A percentile compares a stretch with the other conserved stretches of the same genome.
These are phyloP conservation scores for Luvunga scandens DNA, from an alignment of 345 rosid genomes.

Conservation along the genomic window DNA sequence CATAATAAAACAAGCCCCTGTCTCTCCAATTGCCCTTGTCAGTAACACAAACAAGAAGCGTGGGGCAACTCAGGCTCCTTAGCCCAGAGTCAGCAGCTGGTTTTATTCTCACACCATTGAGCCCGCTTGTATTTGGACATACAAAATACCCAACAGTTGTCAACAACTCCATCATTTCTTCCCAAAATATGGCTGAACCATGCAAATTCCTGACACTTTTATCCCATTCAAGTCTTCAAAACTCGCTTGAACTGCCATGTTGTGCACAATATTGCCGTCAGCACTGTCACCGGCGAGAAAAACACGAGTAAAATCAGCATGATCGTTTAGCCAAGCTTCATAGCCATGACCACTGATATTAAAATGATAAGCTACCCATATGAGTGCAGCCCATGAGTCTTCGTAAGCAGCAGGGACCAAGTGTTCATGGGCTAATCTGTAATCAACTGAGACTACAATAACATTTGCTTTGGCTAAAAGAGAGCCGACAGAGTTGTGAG, in stretches of 20 bases:
- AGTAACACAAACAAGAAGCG: constrained; percentile 31
- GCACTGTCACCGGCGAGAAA: constrained; percentile 43
- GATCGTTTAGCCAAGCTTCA: constrained; percentile 33
- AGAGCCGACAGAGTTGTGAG: constrained; percentile 18
- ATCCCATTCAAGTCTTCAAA: constrained; percentile 7
- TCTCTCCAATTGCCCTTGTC: constrained; percentile 29
- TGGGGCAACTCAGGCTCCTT: constrained; percentile 22
- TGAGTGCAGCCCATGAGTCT: constrained; percentile 42
- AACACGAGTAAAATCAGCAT: constrained; percentile 29
- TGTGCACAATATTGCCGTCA: constrained; percentile 34
- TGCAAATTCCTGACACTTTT: constrained; percentile 20
- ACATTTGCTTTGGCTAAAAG: constrained; percentile 22
- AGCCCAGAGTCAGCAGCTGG: constrained; percentile 24
- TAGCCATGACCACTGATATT: constrained; percentile 11
- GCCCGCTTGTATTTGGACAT: constrained; percentile 23
- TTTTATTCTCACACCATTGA: constrained; percentile 31
- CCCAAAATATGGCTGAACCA: constrained; percentile 41
- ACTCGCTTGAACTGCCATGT: constrained; percentile 18
- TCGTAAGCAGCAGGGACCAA: constrained; percentile 32
- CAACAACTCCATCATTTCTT: constrained; percentile 21
- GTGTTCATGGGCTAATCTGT: constrained; percentile 39
- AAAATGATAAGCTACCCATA: constrained; percentile 36
- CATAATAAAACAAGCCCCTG: constrained; percentile 26
- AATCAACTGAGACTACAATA: constrained; percentile 33
- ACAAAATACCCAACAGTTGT: constrained; percentile 20